Evolutionary conservation across 2,329 filamentous ascomycete species (phyloP).

Genomic region (Ramularia endophylla): DNA sequence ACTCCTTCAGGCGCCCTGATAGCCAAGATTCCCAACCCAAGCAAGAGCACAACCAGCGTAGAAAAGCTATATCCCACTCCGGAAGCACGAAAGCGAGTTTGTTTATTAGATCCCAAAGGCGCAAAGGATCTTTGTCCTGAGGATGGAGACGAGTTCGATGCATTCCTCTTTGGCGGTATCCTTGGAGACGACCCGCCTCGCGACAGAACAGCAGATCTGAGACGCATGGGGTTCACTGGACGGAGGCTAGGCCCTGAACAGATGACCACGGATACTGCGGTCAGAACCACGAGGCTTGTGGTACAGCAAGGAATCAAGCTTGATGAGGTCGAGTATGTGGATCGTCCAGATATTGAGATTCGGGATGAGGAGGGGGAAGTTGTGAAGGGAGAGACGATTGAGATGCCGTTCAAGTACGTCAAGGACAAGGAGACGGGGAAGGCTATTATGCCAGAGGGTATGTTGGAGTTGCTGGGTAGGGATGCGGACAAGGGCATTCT

Average conservation of each 20-base stretch:
- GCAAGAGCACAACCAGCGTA: slow-evolving; percentile 50
- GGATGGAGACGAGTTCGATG: slow-evolving; percentile 77
- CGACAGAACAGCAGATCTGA: slow-evolving; percentile 94
- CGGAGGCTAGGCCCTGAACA: slow-evolving; percentile 85
- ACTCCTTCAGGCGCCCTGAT: slow-evolving; percentile 11
- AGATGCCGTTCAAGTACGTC: slow-evolving; percentile 99
- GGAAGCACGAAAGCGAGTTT: slow-evolving; percentile 67
- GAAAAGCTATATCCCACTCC: slow-evolving; percentile 65
- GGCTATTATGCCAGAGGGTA: slow-evolving; percentile 93
- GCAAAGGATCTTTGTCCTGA: slow-evolving; percentile 73
- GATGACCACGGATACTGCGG: slow-evolving; percentile 98
- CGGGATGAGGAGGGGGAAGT: slow-evolving; percentile 49
- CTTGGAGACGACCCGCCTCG: slow-evolving; percentile 45
- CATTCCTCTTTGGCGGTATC: slow-evolving; percentile 94
- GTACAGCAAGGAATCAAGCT: slow-evolving; percentile 76
- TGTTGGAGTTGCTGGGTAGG: slow-evolving; percentile 87
- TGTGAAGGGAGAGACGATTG: slow-evolving; percentile 69
- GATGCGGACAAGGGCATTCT: slow-evolving; percentile 90
- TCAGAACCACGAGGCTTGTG: slow-evolving; percentile 85
- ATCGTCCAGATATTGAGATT: slow-evolving; percentile 84
- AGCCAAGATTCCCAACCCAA: slow-evolving; percentile 11
- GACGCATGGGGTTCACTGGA: slow-evolving; percentile 86
- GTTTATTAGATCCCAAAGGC: slow-evolving; percentile 82
- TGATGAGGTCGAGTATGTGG: slow-evolving; percentile 72
- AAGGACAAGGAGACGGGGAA: slow-evolving; percentile 60